These are phyloP conservation scores for Vigna trinervia DNA, from an alignment of 306 rosid species.

Conservation along the genomic window DNA sequence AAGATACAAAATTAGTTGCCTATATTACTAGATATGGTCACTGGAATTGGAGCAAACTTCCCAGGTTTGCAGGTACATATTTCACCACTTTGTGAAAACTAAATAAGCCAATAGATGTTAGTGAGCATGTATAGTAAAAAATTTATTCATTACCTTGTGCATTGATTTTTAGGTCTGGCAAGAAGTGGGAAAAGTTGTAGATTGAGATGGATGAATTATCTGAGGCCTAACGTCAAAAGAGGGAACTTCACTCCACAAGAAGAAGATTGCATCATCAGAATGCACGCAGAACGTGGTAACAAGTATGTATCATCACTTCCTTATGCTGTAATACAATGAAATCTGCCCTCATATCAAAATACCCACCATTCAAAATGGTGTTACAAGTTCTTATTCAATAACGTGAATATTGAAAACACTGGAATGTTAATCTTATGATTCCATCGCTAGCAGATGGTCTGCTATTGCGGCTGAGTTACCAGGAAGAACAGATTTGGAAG, in stretches of 20 bases:
- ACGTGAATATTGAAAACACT: background rate
- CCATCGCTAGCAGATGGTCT: conserved; percentile 49
- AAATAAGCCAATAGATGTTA: background rate
- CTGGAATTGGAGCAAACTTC: conserved; percentile 98
- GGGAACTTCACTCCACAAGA: conserved; percentile 47
- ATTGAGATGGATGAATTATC: conserved; percentile 56
- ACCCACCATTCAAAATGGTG: background rate
- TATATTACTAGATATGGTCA: conserved; percentile 77
- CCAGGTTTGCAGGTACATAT: conserved; percentile 76
- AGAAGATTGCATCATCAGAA: conserved; percentile 40
- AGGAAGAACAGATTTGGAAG: conserved; percentile 50
- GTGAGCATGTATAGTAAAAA: background rate
- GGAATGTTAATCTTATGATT: background rate
- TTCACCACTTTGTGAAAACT: background rate
- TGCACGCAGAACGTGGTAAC: conserved; percentile 45
- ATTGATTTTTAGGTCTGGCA: conserved; percentile 40
- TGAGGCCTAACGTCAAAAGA: conserved; percentile 53
- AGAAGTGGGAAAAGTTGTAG: conserved; percentile 60
- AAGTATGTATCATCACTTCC: conserved; percentile 19
- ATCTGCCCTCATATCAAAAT: background rate
- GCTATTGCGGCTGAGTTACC: conserved; percentile 47
- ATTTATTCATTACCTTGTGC: background rate
- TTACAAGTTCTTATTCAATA: too few relatives aligned
- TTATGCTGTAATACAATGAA: background rate
- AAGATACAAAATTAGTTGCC: conserved; percentile 72